Base-by-base conservation (phyloP, 2,329 filamentous ascomycete genomes). In the Colletotrichum somersetense region DNA sequence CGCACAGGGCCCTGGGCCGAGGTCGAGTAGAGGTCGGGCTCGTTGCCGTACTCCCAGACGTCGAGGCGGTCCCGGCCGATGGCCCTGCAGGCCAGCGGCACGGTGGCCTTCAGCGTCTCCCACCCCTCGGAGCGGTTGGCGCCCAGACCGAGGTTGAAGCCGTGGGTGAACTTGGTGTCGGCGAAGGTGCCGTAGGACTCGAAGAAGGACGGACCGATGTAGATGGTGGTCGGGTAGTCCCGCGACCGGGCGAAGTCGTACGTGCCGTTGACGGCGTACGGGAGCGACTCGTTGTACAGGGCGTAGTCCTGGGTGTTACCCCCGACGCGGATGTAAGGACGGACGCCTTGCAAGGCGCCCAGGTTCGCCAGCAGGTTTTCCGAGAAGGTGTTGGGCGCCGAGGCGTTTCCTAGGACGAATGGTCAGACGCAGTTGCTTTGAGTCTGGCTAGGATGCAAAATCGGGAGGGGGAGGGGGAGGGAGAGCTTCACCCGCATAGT, bases 221-320 rank as follows among this genome's bases (percentile, higher is more conserved):
- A 85, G 30, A 92, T 82, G 7, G 85, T 89, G 5, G 86, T 89
- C 1, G 90, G 89, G 74, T 91, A 92, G 78, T 91, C 89, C 0
- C 79, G 72, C 0, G 89, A 89, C 30, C 85, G 82, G 0, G 79
- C 77, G 0, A 83, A 82, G 67, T 89, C 83, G 63, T 87, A 81
- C 2, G 84, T 88, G 40, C 89, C 89, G 62, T 89, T 83, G 12
- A 87, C 81, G 7, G 86, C 87, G 8, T 82, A 80, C 1, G 82
- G 77, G 7, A 90, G 85, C 5, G 83, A 84, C 1, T 84, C 80
- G 74, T 91, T 85, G 78, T 89, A 91, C 48, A 91, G 82, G 6
- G 89, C 88, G 74, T 88, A 90, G 80, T 92, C 89, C 79, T 92
- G 90, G 0, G 90, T 91, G 75, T 91, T 92, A n/a, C 90, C 90